Percentiles rank a stretch among this genome's conserved stretches.
phyloP scores from a whole-genome alignment of 768 basidiomycete genomes.

The Boletus subparvulus region DNA sequence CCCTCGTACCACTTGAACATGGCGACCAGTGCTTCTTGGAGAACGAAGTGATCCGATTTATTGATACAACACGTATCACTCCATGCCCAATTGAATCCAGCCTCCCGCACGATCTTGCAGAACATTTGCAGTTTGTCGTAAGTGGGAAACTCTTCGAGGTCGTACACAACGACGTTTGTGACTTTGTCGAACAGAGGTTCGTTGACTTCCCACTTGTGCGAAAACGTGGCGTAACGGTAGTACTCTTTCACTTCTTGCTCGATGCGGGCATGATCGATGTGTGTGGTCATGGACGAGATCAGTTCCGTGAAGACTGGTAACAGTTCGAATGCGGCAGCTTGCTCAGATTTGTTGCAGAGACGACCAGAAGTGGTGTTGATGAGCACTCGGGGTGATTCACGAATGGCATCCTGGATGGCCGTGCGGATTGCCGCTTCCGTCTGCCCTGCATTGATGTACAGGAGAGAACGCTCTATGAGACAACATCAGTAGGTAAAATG shows the following conservation, averaged over 20 bases:
- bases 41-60: too few species aligned
- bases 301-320: neutral
- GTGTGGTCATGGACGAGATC: neutral
- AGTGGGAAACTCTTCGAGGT: too few species aligned
- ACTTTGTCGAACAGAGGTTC: too few species aligned
- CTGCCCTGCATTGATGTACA: neutral
- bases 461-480: neutral
- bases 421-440: neutral
- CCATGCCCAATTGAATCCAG: too few species aligned
- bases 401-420: neutral
- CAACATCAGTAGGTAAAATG: neutral
- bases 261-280: neutral
- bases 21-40: too few species aligned
- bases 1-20: too few species aligned
- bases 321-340: neutral
- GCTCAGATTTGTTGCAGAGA: neutral
- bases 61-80: too few species aligned
- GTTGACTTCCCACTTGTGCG: too few species aligned
- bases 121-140: too few species aligned
- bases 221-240: neutral
- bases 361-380: conserved; percentile 1
- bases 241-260: neutral
- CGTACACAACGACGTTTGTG: too few species aligned
- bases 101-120: too few species aligned
- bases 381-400: neutral